These are phyloP conservation scores for Ottelia alismoides DNA, from an alignment of 106 monocot genomes.

Conservation along the genomic window DNA sequence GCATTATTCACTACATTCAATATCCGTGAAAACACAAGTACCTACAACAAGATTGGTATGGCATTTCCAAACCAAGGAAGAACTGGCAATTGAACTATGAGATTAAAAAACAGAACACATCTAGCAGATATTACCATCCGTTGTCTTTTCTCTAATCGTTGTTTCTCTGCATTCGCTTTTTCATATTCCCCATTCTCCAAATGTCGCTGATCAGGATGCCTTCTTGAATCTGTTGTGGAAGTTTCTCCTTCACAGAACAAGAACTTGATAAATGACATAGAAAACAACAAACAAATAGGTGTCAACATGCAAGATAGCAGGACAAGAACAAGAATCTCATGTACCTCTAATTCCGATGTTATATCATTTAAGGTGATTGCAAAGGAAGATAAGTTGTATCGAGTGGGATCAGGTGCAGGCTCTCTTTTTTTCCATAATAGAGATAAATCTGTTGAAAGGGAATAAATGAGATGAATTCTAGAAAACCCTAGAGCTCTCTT, in stretches of 20 bases:
- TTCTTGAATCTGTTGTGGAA: slow-evolving; percentile 85
- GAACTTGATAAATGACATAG: slow-evolving; percentile 18
- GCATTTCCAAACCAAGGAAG: no score
- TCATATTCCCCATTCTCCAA: slow-evolving; percentile 80
- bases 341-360: slow-evolving; percentile 48
- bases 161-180: slow-evolving; percentile 49
- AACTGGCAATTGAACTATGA: no score
- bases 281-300: not conserved
- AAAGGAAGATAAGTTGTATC: slow-evolving; percentile 61
- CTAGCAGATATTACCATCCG: slow-evolving; percentile 51
- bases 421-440: slow-evolving; percentile 58
- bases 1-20: no score
- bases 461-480: no score
- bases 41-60: no score
- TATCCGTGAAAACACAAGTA: no score
- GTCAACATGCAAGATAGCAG: slow-evolving; percentile 1
- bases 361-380: slow-evolving; percentile 68
- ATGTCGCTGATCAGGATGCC: slow-evolving; percentile 64
- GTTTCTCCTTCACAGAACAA: slow-evolving; percentile 51
- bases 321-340: slow-evolving; percentile 1
- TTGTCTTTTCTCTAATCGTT: slow-evolving; percentile 70
- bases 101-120: no score
- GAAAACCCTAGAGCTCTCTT: no score
- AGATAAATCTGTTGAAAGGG: slow-evolving; percentile 13
- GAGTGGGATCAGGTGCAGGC: slow-evolving; percentile 40